Base-by-base conservation (phyloP, 1,284 basidiomycete species). In the Boletellus deceptivus region DNA sequence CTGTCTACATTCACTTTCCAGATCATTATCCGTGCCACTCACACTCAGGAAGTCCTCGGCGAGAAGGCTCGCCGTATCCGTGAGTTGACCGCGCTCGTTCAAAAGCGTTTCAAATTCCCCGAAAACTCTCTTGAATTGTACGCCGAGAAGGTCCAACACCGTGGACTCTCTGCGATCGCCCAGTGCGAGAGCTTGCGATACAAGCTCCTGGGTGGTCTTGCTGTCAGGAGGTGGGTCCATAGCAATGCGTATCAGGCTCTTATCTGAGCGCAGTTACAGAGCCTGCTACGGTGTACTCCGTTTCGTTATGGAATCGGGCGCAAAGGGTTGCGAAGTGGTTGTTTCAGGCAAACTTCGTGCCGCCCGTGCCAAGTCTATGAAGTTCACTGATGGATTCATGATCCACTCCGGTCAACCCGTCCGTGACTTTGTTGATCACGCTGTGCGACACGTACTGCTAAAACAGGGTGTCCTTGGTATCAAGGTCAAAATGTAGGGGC, bases 361-460 rank as follows among this genome's bases (percentile, higher is more conserved):
- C 65, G 97, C 97, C 63, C 94, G 95, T 84, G 97, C 97, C 70
- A 99, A 99, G 80, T 92, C 93, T 44, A 99, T 99, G 97, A 99
- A 99, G 78, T 99, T 99, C 82, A 98, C 95, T 71, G 97, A 99
- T 69, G 97, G 97, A 48, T 98, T 98, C 88, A 98, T 99, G 93
- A 96, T 99, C 74, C 97, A 99, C 87, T 98, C 97, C 61, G 97
- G 97, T 84, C 96, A 99, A 79, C 97, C 97, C 65, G 89, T 86
- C 52, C 79, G 87, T 57, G 97, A 99, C 74, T 99, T 96, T 67
- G 94, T 99, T 56, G 96, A 99, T 80, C 86, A 93, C 68, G 97
- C 97, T 57, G 95, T 98, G 68, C 87, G 97, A 64, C 97, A 99
- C 82, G 97, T 99, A 64, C 84, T 99, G 67, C 87, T 99, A 67